phyloP scores from a whole-genome alignment of 371 early-diverging fungal genomes.

The Chytridiales sp. region DNA sequence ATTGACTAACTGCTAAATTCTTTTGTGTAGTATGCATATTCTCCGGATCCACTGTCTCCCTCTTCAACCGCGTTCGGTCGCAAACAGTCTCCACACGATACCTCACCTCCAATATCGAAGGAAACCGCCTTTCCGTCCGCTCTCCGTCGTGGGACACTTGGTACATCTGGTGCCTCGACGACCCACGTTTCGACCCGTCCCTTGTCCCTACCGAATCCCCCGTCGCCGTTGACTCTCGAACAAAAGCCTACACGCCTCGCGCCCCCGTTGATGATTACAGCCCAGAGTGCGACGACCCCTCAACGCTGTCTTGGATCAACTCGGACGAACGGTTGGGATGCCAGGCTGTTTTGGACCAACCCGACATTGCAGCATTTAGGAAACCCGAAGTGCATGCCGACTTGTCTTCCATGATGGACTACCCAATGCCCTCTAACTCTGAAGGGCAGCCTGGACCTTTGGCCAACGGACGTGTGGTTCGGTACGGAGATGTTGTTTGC shows the following conservation, averaged over 20 bases:
- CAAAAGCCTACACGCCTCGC: too few species aligned
- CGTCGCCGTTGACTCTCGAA: neutral
- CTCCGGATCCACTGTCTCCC: constrained; percentile 30
- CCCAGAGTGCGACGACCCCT: too few species aligned
- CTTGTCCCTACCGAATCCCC: constrained; percentile 29
- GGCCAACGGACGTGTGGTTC: constrained; percentile 39
- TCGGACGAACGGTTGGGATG: too few species aligned
- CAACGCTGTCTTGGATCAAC: too few species aligned
- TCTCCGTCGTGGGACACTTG: constrained; percentile 77
- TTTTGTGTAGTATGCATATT: constrained; percentile 66
- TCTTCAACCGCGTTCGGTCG: constrained; percentile 49
- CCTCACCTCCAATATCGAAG: constrained; percentile 34
- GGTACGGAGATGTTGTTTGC: constrained; percentile 35
- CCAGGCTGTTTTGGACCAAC: too few species aligned
- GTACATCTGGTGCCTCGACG: constrained; percentile 81
- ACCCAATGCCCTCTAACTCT: too few species aligned
- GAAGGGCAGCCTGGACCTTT: too few species aligned
- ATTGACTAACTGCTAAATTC: neutral
- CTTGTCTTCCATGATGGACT: too few species aligned
- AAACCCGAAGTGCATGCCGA: too few species aligned
- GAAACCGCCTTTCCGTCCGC: constrained; percentile 7
- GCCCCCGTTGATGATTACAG: too few species aligned
- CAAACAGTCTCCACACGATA: constrained; percentile 53
- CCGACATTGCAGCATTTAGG: too few species aligned
- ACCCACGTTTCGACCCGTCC: constrained; percentile 52